Evolutionary conservation across 2,329 filamentous ascomycete genomes (phyloP), one percentile per base, ranked within the genome.

Genomic region (Colletotrichum tropicicola): DNA sequence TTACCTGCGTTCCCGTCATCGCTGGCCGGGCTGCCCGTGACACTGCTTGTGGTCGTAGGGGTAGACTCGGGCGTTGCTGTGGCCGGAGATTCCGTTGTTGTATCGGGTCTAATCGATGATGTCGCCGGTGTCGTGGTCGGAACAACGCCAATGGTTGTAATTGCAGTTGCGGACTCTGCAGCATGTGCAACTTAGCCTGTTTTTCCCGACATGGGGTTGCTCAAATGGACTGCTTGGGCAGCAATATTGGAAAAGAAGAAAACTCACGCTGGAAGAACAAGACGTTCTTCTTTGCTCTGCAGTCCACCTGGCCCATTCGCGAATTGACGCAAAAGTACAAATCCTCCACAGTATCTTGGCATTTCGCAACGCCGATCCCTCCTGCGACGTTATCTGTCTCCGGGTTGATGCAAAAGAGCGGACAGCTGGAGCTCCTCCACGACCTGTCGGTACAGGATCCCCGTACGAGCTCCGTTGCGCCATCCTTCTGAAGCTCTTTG

Each of bases 391-490:
- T 66, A n/a, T n/a, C n/a, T n/a, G n/a, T n/a, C n/a, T n/a, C n/a
- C 10, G 65, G 65, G 21, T 73, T 69, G n/a, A 73, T 69, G 66
- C 77, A 80, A 56, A 78, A 76, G 6, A 65, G 47, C 3, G 76
- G 76, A 55, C 77, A 79, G 13, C 64, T 67, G 15, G 68, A 62
- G 39, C 71, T 75, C 19, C 70, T 59, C 73, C 75, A 79, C 1
- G 47, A 65, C 47, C 69, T 58, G 55, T 79, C 75, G 2, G 76
- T 79, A 37, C 77, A 79, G 30, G 72, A 70, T 9, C 75, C 76
- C 7, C 78, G 73, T 4, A 75, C 72, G 23, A 69, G 77, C 6
- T 66, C 55, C 3, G 66, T 64, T 6, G 71, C 69, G 5, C 69
- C 69, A 0, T 59, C 54, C 51, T 71, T 68, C 19, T 67, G 58